phyloP scores from a whole-genome alignment of 2,329 filamentous ascomycete species.

The Incumbomyces lentus region DNA sequence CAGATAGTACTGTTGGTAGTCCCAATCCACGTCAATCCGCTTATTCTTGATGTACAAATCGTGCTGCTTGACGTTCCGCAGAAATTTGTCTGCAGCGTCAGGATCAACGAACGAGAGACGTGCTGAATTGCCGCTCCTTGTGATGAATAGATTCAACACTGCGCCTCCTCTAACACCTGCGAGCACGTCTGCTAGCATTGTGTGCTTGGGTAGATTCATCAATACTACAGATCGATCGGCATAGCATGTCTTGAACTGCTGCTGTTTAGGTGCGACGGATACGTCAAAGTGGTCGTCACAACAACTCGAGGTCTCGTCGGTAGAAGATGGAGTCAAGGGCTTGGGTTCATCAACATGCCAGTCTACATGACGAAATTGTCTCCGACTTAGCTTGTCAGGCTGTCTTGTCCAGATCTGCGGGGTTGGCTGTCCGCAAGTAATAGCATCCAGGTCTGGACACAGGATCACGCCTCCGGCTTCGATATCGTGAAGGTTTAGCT shows the following conservation, averaged over 20 bases:
- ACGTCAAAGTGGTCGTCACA: slow-evolving; percentile 13
- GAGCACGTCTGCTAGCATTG: slow-evolving; percentile 56
- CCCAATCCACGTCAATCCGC: slow-evolving; percentile 59
- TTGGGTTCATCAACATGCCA: background rate
- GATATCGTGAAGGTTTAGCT: no score
- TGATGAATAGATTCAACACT: slow-evolving; percentile 58
- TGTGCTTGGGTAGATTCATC: slow-evolving; percentile 49
- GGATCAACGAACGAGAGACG: slow-evolving; percentile 61
- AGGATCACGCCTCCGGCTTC: background rate
- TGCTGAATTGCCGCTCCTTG: slow-evolving; percentile 48
- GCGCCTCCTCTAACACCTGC: slow-evolving; percentile 58
- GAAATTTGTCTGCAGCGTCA: slow-evolving; percentile 53
- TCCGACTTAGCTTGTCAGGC: background rate
- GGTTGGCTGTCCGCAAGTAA: background rate
- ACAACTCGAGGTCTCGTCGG: slow-evolving; percentile 26
- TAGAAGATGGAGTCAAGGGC: slow-evolving; percentile 8
- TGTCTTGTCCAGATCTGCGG: background rate
- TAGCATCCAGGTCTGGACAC: background rate
- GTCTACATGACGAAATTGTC: background rate
- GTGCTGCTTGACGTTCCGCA: slow-evolving; percentile 52
- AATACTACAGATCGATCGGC: slow-evolving; percentile 51
- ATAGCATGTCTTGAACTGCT: background rate
- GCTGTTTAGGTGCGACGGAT: slow-evolving; percentile 5
- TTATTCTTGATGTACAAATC: slow-evolving; percentile 61
- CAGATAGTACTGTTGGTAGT: slow-evolving; percentile 58